These are phyloP conservation scores for Penicillium tannophilum DNA, from an alignment of 495 filamentous ascomycete genomes.

Conservation along the genomic window DNA sequence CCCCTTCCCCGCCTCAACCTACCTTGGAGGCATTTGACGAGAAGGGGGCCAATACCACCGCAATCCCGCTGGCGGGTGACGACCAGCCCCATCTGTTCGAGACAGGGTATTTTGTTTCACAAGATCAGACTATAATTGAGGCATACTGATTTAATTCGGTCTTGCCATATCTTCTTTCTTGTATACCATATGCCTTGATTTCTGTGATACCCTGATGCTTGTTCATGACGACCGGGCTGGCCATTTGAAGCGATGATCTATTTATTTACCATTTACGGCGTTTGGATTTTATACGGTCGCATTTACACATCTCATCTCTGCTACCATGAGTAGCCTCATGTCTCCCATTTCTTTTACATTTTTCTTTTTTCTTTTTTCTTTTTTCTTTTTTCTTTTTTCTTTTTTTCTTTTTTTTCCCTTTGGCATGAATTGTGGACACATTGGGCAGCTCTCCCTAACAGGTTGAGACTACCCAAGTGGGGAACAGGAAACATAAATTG, in stretches of 20 bases:
- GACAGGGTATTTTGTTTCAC: conserved; percentile 61
- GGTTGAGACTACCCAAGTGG: conserved; percentile 27
- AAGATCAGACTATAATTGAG: conserved; percentile 45
- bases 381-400: conserved; percentile 9
- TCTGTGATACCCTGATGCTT: conserved; percentile 31
- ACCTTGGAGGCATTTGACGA: conserved; percentile 70
- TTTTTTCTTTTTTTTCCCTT: conserved; percentile 1
- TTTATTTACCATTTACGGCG: conserved; percentile 4
- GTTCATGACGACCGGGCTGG: conserved; percentile 15
- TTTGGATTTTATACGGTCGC: conserved; percentile 13
- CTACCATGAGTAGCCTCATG: conserved; percentile 2
- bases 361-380: conserved; percentile 11
- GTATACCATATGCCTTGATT: conserved; percentile 26
- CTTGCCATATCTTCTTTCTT: conserved; percentile 16
- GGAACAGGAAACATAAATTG: conserved; percentile 9
- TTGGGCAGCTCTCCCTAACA: conserved; percentile 23
- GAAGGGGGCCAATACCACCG: conserved; percentile 60
- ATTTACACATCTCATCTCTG: conserved; percentile 15
- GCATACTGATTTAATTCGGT: conserved; percentile 37
- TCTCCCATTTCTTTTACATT: conserved; percentile 7
- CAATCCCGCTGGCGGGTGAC: conserved; percentile 44
- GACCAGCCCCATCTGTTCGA: conserved; percentile 54
- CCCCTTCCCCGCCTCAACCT: conserved; percentile 75
- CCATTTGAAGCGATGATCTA: conserved; percentile 17
- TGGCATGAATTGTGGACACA: conserved; percentile 4